These are phyloP conservation scores for Salvia miltiorrhiza DNA, from an alignment of 257 asterid species.

Conservation along the genomic window DNA sequence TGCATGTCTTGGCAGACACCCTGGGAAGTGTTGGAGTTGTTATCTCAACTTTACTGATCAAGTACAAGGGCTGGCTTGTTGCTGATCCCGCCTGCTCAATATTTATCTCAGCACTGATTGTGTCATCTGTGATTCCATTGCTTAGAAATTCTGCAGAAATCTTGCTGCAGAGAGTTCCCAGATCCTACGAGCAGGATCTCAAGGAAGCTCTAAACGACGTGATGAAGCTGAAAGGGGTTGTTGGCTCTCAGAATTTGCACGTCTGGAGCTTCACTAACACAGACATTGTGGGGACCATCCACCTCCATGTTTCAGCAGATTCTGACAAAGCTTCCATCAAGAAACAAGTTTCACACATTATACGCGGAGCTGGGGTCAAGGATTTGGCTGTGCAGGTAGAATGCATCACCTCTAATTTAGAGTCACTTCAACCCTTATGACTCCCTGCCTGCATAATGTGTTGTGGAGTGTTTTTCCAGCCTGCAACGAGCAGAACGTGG, in stretches of 20 bases:
- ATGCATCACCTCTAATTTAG: slow-evolving; percentile 34
- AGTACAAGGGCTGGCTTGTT: slow-evolving; percentile 93
- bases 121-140: slow-evolving; percentile 82
- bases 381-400: slow-evolving; percentile 83
- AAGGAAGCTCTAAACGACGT: slow-evolving; percentile 51
- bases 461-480: neutral
- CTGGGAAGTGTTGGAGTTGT: slow-evolving; percentile 97
- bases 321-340: slow-evolving; percentile 46
- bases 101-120: slow-evolving; percentile 75
- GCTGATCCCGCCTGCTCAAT: slow-evolving; percentile 98
- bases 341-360: slow-evolving; percentile 41
- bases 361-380: slow-evolving; percentile 68
- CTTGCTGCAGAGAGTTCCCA: slow-evolving; percentile 88
- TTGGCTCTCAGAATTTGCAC: slow-evolving; percentile 68
- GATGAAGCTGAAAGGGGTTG: slow-evolving; percentile 61
- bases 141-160: slow-evolving; percentile 90
- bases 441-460: slow-evolving; percentile 8
- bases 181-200: slow-evolving; percentile 61
- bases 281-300: slow-evolving; percentile 80
- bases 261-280: slow-evolving; percentile 88
- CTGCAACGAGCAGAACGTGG: slow-evolving; percentile 18
- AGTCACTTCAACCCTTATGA: slow-evolving; percentile 8
- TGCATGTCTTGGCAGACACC: slow-evolving; percentile 96
- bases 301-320: slow-evolving; percentile 67
- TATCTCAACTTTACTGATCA: slow-evolving; percentile 74